Evolutionary conservation across 164 flowering plant species (phyloP), one percentile per base, ranked within the genome.

Genomic region (Berberis vulgaris): DNA sequence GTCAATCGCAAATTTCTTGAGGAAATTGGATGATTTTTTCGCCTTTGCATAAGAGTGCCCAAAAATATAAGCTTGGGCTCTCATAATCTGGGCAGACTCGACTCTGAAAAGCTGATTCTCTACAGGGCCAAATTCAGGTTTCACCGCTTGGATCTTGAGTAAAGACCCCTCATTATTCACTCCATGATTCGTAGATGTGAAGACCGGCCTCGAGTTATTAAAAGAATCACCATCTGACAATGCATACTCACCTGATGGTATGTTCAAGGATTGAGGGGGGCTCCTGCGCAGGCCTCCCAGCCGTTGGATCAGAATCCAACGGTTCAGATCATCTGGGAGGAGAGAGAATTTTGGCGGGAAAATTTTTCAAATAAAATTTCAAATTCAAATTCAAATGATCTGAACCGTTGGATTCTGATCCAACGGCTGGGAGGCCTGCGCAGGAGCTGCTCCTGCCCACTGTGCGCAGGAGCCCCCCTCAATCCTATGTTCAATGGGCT

Each of bases 21-120:
- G 43, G 43, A 84, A 43, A 5, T 84, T 66, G 3, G 87, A 81
- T 4, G 83, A 73, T 57, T 78, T 73, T 72, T 79, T 83, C 2
- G 92, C 84, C 78, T 75, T 80, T 2, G 77, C 84, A 61, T 79
- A 61, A 41, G 84, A 81, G 68, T 83, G 82, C 43, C 89, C 92
- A 12, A 83, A 71, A 13, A 86, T 77, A 66, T 83, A 79, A 7
- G 84, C 78, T 65, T 67, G 81, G 11, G 86, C 86, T 70, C 60
- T 69, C 67, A 78, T 41, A 7, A 86, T 76, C 65, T 77, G 68
- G 43, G 72, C 12, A 4, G 80, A 73, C 64, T 83, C 89, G 0
- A 67, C 77, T 39, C 67, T 78, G 13, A 70, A 61, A 11, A 41
- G 55, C 44, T 59, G 54, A 63, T 54, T 57, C 67, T 69, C 76